Percentiles rank a stretch among this genome's conserved stretches.
phyloP scores from a whole-genome alignment of 1,139 yeast species.

The Yamadazyma membranifaciens region DNA sequence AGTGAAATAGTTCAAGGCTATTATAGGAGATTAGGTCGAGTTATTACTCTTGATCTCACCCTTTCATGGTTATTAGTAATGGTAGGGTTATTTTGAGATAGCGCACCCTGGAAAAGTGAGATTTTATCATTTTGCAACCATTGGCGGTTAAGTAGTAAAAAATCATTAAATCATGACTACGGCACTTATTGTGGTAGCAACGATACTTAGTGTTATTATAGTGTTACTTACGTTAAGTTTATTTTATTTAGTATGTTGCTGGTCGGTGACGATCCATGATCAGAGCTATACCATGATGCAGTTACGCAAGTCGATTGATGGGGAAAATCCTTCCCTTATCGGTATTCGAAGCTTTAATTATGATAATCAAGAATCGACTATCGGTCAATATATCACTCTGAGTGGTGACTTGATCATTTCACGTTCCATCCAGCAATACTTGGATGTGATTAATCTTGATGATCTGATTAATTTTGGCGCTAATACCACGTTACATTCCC shows the following conservation, averaged over 20 bases:
- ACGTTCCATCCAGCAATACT: constrained; percentile 2
- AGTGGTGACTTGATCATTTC: constrained; percentile 2
- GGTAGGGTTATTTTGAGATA: neutral
- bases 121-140: constrained; percentile 1
- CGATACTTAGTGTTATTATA: constrained; percentile 2
- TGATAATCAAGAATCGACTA: neutral
- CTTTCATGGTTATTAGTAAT: too few relatives aligned
- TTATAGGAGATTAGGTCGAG: neutral
- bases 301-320: neutral
- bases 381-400: neutral
- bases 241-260: constrained; percentile 2
- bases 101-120: neutral
- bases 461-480: neutral
- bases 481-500: too few relatives aligned
- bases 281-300: neutral
- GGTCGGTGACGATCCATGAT: constrained; percentile 2
- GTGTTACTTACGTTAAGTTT: neutral
- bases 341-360: neutral
- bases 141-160: neutral
- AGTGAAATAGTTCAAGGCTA: too few relatives aligned
- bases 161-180: neutral
- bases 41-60: too few relatives aligned
- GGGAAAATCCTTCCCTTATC: constrained; percentile 2
- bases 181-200: neutral
- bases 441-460: neutral